Percentiles rank a stretch among this genome's conserved stretches.
Conservation (phyloP, 1,284 basidiomycete genomes). For the Fomitopsis schrenkii region DNA sequence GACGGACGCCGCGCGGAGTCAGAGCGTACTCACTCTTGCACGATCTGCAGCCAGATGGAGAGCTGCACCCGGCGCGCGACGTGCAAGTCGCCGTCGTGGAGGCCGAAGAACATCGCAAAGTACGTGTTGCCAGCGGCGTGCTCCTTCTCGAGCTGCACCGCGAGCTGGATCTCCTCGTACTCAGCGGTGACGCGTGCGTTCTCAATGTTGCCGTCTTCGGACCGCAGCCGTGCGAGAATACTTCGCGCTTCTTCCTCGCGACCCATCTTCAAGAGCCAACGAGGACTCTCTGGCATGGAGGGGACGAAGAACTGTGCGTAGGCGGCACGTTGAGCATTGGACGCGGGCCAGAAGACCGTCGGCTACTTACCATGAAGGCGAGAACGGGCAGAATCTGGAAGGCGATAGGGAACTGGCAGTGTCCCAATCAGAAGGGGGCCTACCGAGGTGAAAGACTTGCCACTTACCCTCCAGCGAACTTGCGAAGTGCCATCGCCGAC, state of each 20-base stretch:
- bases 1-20: too few relatives aligned
- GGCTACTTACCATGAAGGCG: constrained; percentile 34
- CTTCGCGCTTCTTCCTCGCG: constrained; percentile 40
- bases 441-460: not conserved
- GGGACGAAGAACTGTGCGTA: not conserved
- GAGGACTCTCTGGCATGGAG: constrained; percentile 43
- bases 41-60: constrained; percentile 46
- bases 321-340: not conserved
- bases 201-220: constrained; percentile 25
- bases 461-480: constrained; percentile 38
- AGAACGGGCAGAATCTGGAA: constrained; percentile 45
- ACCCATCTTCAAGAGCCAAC: constrained; percentile 53
- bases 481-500: constrained; percentile 39
- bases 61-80: constrained; percentile 44
- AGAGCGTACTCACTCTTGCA: constrained; percentile 18
- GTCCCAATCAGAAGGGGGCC: not conserved
- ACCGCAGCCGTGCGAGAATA: constrained; percentile 34
- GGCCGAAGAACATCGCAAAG: constrained; percentile 45
- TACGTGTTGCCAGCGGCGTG: constrained; percentile 40
- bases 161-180: constrained; percentile 40
- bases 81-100: constrained; percentile 38
- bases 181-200: constrained; percentile 24
- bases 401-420: constrained; percentile 38
- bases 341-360: constrained; percentile 1
- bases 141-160: constrained; percentile 38